phyloP scores from a whole-genome alignment of 1,284 basidiomycete species.

The Bondarzewia mesenterica region DNA sequence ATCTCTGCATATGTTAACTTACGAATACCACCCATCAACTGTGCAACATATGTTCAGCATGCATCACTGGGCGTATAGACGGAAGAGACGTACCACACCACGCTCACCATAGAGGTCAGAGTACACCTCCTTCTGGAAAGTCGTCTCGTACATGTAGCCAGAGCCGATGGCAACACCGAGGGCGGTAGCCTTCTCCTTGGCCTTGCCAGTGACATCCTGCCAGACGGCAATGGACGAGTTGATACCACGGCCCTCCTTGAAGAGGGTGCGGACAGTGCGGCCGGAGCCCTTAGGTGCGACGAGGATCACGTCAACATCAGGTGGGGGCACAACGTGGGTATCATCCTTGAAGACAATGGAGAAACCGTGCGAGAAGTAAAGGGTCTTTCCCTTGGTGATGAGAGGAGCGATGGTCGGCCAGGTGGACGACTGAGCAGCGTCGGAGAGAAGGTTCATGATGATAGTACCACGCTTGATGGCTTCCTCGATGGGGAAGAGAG shows the following conservation, averaged over 20 bases:
- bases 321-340: conserved; percentile 88
- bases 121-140: conserved; percentile 99
- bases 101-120: conserved; percentile 99
- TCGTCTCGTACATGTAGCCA: conserved; percentile 97
- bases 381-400: conserved; percentile 98
- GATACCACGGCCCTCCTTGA: conserved; percentile 99
- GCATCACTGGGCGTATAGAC: not conserved
- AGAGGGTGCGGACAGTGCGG: conserved; percentile 97
- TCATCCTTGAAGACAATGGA: conserved; percentile 98
- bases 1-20: conserved; percentile 24
- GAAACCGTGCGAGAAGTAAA: conserved; percentile 99
- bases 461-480: conserved; percentile 94
- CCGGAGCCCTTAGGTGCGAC: conserved; percentile 99
- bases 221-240: conserved; percentile 85
- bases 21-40: conserved; percentile 99
- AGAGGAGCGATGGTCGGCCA: conserved; percentile 86
- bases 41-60: conserved; percentile 4
- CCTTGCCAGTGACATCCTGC: conserved; percentile 96
- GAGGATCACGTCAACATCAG: conserved; percentile 97
- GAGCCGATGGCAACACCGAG: conserved; percentile 94
- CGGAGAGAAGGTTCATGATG: conserved; percentile 99
- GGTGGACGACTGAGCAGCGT: conserved; percentile 95
- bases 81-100: conserved; percentile 73
- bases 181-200: conserved; percentile 95
- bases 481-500: conserved; percentile 97